Percentiles rank a stretch among this genome's conserved stretches.
Evolutionary conservation across 2,329 filamentous ascomycete genomes (phyloP).

Genomic region (Neonectria punicea): DNA sequence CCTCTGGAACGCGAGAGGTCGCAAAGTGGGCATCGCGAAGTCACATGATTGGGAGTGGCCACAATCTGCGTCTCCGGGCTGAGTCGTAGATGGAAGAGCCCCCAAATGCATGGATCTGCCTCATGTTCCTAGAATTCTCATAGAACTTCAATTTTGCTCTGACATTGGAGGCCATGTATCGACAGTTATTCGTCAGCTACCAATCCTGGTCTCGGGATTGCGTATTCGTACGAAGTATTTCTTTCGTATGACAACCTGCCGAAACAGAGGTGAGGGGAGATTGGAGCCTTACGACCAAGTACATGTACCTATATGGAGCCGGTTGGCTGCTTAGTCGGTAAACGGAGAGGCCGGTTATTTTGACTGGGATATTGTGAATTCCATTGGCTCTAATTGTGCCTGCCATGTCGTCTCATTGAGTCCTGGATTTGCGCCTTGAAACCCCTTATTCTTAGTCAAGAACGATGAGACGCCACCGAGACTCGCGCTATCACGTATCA

Average conservation of each 20-base stretch:
- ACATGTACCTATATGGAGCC: not conserved
- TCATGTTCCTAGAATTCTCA: not conserved
- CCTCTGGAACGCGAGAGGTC: conserved; percentile 34
- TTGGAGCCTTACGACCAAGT: not conserved
- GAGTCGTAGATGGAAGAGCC: not conserved
- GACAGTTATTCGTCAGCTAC: not conserved
- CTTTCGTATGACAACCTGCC: not conserved
- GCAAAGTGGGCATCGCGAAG: conserved; percentile 42
- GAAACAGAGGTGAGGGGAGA: not conserved
- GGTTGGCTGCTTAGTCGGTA: not conserved
- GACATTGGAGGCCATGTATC: not conserved
- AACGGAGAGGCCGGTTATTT: not conserved
- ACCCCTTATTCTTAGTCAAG: conserved; percentile 2
- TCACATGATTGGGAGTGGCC: conserved; percentile 43
- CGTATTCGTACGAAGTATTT: not conserved
- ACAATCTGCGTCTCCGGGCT: not conserved
- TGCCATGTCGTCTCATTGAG: not conserved
- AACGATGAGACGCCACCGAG: conserved; percentile 9
- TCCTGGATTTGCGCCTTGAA: not conserved
- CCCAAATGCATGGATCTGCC: not conserved
- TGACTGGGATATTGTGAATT: not conserved
- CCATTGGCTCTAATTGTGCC: not conserved
- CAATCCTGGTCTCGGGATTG: not conserved
- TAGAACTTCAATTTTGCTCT: not conserved
- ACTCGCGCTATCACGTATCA: not conserved